These are phyloP conservation scores for Cucurbitaria berberidis DNA, from an alignment of 2,329 filamentous ascomycete genomes.

Conservation along the genomic window DNA sequence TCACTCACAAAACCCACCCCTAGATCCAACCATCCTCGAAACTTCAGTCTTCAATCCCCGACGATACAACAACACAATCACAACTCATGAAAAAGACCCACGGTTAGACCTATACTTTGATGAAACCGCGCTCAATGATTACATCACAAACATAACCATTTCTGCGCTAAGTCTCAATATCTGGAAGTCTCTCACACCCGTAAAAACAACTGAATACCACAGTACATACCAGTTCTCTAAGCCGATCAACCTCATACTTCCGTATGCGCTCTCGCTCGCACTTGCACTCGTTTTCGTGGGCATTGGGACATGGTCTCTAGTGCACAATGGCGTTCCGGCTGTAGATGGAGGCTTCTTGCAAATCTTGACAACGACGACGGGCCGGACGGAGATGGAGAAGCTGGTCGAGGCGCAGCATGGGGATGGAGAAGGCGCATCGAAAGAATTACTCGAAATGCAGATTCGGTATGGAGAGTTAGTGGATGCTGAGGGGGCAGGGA, in stretches of 20 bases:
- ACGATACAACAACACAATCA: too few relatives aligned
- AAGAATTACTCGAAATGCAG: conserved; percentile 4
- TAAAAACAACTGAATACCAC: conserved; percentile 6
- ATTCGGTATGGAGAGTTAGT: conserved; percentile 11
- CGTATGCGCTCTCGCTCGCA: conserved; percentile 10
- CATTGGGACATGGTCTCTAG: conserved; percentile 9
- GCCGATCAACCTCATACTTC: conserved; percentile 7
- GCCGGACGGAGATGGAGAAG: conserved; percentile 11
- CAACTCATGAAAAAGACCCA: too few relatives aligned
- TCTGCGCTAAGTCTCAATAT: conserved; percentile 10
- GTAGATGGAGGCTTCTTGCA: conserved; percentile 19
- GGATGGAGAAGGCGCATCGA: neutral
- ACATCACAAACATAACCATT: conserved; percentile 13
- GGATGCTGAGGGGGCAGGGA: neutral
- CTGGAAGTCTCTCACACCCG: neutral
- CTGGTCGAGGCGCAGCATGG: neutral
- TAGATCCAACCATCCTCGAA: too few relatives aligned
- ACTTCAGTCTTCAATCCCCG: too few relatives aligned
- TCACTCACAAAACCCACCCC: too few relatives aligned
- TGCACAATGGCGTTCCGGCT: conserved; percentile 4
- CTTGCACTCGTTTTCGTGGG: neutral
- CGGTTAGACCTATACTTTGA: conserved; percentile 1
- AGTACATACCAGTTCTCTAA: conserved; percentile 12
- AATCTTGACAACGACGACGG: conserved; percentile 15
- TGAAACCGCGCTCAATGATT: conserved; percentile 9